phyloP scores from a whole-genome alignment of 805 yeast genomes.

The Candida ovalis region DNA sequence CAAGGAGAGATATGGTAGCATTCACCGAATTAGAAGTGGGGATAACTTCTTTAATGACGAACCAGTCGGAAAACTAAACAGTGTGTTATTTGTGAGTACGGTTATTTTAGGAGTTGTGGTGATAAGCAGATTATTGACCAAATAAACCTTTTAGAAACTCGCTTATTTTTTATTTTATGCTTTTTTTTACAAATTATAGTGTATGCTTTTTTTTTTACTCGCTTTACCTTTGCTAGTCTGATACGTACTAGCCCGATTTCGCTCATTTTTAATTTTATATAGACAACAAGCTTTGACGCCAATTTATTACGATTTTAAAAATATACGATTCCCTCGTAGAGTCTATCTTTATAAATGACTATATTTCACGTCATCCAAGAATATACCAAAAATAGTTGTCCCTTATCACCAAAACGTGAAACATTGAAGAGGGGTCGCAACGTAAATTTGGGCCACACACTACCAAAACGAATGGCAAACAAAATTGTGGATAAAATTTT shows the following conservation, averaged over 20 bases:
- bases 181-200: background rate
- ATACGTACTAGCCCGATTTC: no score
- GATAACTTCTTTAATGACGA: constrained; percentile 1
- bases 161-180: background rate
- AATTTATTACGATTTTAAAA: no score
- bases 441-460: background rate
- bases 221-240: background rate
- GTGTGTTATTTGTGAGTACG: constrained; percentile 4
- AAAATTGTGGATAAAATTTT: constrained; percentile 3
- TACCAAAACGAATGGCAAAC: background rate
- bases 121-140: constrained; percentile 3
- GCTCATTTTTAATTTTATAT: no score
- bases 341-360: no score
- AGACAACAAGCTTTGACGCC: no score
- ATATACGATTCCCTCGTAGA: no score
- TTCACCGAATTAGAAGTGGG: constrained; percentile 1
- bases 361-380: no score
- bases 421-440: background rate
- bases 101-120: constrained; percentile 7
- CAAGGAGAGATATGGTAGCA: background rate
- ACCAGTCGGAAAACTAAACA: background rate
- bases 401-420: no score
- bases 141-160: background rate
- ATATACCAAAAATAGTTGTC: no score
- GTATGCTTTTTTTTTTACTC: no score